A percentile compares a stretch with the other conserved stretches of the same genome.
Conservation (phyloP, 176 grass and related monocot genomes). For the Eremochloa ophiuroides region DNA sequence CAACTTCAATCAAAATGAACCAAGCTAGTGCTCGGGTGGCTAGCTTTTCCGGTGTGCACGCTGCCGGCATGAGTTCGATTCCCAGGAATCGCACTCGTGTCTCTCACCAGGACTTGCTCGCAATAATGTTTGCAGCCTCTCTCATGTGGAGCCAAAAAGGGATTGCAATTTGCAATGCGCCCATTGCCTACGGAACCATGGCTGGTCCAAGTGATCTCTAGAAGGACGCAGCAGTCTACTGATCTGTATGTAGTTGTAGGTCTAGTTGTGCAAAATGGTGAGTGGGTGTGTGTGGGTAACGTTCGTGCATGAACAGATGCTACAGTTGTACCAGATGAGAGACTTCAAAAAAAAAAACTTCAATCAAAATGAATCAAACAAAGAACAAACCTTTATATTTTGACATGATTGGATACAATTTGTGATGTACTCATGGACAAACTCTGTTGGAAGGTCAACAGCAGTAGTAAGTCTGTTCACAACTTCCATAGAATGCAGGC, state of each 20-base stretch:
- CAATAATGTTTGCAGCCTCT: background rate
- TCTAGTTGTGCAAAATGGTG: background rate
- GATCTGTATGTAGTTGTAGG: background rate
- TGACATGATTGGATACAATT: conserved; percentile 97
- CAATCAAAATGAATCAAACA: conserved; percentile 3
- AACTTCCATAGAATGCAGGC: conserved; percentile 99
- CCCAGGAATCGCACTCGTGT: no score
- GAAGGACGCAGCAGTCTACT: background rate
- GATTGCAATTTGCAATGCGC: background rate
- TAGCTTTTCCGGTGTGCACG: background rate
- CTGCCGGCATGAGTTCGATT: background rate
- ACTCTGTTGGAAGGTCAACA: conserved; percentile 88
- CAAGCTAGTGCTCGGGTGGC: background rate
- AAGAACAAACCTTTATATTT: conserved; percentile 86
- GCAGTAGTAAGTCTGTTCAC: conserved; percentile 97
- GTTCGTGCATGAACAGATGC: background rate
- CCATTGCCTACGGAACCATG: background rate
- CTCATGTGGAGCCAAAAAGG: background rate
- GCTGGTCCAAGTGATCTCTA: background rate
- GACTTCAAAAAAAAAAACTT: background rate
- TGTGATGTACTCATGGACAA: conserved; percentile 97
- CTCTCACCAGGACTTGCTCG: background rate
- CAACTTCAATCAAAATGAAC: conserved; percentile 6
- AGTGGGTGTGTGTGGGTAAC: background rate
- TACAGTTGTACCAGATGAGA: background rate